Evolutionary conservation across 371 early-diverging fungal genomes (phyloP), one percentile per base, ranked within the genome.

Genomic region (Lichtheimia corymbifera): DNA sequence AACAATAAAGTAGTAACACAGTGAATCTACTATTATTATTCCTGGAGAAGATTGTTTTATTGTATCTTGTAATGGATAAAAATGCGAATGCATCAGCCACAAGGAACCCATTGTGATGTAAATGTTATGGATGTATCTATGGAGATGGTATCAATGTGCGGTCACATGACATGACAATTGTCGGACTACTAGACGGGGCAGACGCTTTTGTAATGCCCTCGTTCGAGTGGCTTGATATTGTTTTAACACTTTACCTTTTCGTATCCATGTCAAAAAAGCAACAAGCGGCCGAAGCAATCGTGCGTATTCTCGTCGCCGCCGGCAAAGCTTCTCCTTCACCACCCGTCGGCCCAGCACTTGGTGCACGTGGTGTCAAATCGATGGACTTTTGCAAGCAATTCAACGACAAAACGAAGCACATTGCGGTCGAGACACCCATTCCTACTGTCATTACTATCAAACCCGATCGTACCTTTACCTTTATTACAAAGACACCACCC

Each of bases 351-450:
- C 97, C 99, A 51, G 97, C 97, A 4, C 86, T 98, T 22, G 99
- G 99, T 76, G 96, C 95, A 64, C 89, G 94, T 56, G 99, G 99
- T 73, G 91, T 98, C 55, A 97, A 97, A 74, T 87, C 95, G n/a
- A 97, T 97, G 84, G 99, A 98, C 72, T 98, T 98, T 73, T 95
- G 96, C 83, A 97, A 96, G 76, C 92, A 90, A 72, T 98, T 98
- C 84, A 98, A 97, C 82, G 97, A 96, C 75, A 90, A 89, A 51
- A 96, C 99, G 59, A 95, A 94, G 72, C 84, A 90, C 65, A 83
- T 88, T 70, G 79, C 84, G n/a, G 74, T 84, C 42, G 91, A 89
- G 42, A 92, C 94, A 35, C 98, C 97, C 35, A 81, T 95, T 47
- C 93, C 94, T 2, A 89, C 90, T 18, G 77, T 87, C 30, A 92